phyloP scores from a whole-genome alignment of 1,139 yeast species.

The Arxiozyma bovina region DNA sequence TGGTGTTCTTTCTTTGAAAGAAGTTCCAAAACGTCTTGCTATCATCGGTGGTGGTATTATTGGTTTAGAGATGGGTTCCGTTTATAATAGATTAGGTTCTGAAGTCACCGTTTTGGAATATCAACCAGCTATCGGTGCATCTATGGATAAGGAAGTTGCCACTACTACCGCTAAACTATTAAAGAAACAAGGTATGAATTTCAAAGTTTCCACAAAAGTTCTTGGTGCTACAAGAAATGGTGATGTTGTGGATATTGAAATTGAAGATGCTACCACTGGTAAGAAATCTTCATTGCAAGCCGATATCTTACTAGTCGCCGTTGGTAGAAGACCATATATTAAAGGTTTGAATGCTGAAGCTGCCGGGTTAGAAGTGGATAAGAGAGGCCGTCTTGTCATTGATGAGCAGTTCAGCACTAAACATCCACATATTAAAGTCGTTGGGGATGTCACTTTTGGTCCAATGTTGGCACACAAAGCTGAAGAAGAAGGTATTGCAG shows the following conservation, averaged over 20 bases:
- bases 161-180: slow-evolving; percentile 81
- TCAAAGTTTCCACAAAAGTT: slow-evolving; percentile 90
- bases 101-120: slow-evolving; percentile 93
- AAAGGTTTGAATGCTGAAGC: slow-evolving; percentile 83
- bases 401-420: slow-evolving; percentile 91
- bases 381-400: slow-evolving; percentile 86
- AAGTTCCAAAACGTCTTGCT: slow-evolving; percentile 83
- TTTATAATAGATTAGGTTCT: slow-evolving; percentile 89
- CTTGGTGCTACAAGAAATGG: slow-evolving; percentile 79
- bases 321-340: slow-evolving; percentile 98
- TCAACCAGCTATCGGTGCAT: slow-evolving; percentile 84
- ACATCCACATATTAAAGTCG: slow-evolving; percentile 86
- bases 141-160: slow-evolving; percentile 96
- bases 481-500: slow-evolving; percentile 99
- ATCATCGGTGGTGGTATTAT: slow-evolving; percentile 99
- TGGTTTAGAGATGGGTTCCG: slow-evolving; percentile 99
- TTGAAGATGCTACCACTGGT: slow-evolving; percentile 84
- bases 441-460: slow-evolving; percentile 97
- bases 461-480: slow-evolving; percentile 99
- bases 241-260: slow-evolving; percentile 75
- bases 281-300: slow-evolving; percentile 73
- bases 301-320: slow-evolving; percentile 90
- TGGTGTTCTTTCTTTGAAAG: slow-evolving; percentile 77
- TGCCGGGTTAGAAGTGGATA: slow-evolving; percentile 82
- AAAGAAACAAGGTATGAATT: slow-evolving; percentile 89